Conservation (phyloP, 768 basidiomycete genomes). For the Agaricus bisporus region DNA sequence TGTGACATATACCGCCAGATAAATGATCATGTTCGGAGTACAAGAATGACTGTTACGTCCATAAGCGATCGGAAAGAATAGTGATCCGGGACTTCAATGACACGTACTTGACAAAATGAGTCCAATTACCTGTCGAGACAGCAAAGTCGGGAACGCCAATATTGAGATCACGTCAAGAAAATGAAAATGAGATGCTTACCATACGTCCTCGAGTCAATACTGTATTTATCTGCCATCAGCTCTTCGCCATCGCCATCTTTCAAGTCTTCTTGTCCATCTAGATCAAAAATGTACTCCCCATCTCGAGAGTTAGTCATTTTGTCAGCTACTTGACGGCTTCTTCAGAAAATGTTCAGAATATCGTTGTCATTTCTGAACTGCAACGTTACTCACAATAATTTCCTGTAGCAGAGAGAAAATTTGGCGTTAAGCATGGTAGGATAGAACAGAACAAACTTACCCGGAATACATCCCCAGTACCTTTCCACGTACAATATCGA, state of each 20-base stretch:
- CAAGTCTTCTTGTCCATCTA: constrained; percentile 49
- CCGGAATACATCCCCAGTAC: constrained; percentile 68
- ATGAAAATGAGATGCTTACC: constrained; percentile 31
- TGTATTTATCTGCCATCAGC: constrained; percentile 31
- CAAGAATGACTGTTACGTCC: constrained; percentile 55
- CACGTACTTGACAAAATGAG: constrained; percentile 65
- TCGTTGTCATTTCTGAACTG: neutral
- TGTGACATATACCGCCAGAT: constrained; percentile 57
- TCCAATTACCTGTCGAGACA: constrained; percentile 58
- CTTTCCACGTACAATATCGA: constrained; percentile 40
- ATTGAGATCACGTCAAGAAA: neutral
- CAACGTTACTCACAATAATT: constrained; percentile 7
- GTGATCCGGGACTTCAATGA: neutral
- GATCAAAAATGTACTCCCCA: constrained; percentile 52
- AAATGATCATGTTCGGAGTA: constrained; percentile 50
- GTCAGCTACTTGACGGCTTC: constrained; percentile 37
- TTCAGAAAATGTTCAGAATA: constrained; percentile 13
- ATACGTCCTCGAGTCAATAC: constrained; percentile 46
- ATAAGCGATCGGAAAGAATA: neutral
- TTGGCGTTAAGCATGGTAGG: neutral
- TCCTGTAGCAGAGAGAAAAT: neutral
- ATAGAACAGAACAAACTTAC: constrained; percentile 26
- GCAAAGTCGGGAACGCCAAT: neutral
- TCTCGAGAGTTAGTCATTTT: constrained; percentile 25
- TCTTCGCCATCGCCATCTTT: constrained; percentile 23